Evolutionary conservation across 495 filamentous ascomycete species (phyloP), one percentile per base, ranked within the genome.

Genomic region (Podospora pseudocomata): DNA sequence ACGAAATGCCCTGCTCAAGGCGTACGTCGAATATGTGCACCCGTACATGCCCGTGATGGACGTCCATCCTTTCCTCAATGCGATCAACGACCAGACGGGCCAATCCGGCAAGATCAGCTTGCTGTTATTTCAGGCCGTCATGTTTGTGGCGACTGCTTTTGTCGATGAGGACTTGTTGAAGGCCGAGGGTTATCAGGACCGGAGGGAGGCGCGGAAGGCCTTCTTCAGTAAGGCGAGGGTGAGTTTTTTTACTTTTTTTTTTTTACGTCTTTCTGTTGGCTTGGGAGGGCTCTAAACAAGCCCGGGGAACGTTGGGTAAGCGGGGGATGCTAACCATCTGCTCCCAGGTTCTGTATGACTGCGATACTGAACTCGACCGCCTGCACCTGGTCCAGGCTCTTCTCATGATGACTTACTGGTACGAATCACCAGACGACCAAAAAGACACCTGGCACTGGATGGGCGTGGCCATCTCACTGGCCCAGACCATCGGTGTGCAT

Each of bases 361-460:
- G 93, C 69, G 92, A 96, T 73, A 92, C 92, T 73, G 92, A 96
- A 76, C 86, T 87, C 26, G 90, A 93, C 72, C 90, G 91, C 49
- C 87, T 96, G 65, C 84, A 89, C 16, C 83, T 95, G n/a, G 90
- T 96, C 3, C 92, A 96, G 76, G 87, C 90, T 13, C 81, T 96
- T 4, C 82, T 96, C 9, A 81, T 96, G 27, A 92, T 96, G 89
- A 93, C 91, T 13, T 94, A 92, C 74, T 96, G 91, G 91, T 96
- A 94, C 72, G 91, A 94, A 75, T 93, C 91, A 0, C 91, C 92
- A 2, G 90, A 94, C 71, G 92, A 94, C 77, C 90, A 92, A 74
- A 96, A 94, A 71, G 92, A 94, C 75, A 93, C 91, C 23, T 93
- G 91, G 90, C 91, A 95, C 75, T 95, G 91, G 91, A 93, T 94